Percentiles rank a stretch among this genome's conserved stretches.
phyloP scores from a whole-genome alignment of 768 basidiomycete genomes.

The Brasilioporus rufonigricans region DNA sequence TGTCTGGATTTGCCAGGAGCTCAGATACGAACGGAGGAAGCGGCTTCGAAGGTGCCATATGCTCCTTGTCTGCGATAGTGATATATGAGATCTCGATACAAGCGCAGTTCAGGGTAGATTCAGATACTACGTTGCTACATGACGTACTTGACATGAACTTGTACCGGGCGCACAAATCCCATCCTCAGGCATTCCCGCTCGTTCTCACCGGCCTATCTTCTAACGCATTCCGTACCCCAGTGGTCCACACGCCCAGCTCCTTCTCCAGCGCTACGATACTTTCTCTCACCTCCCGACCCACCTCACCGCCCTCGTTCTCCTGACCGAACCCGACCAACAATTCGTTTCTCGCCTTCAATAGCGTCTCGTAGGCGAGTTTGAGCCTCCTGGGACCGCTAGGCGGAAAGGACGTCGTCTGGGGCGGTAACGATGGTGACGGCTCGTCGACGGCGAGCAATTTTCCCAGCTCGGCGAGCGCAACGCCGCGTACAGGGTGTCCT shows the following conservation, averaged over 20 bases:
- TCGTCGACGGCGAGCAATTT: conserved; percentile 82
- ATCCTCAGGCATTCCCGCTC: not conserved
- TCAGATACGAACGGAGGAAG: too few relatives aligned
- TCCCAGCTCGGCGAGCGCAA: conserved; percentile 76
- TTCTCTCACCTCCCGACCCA: conserved; percentile 62
- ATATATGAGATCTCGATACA: too few relatives aligned
- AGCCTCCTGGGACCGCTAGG: conserved; percentile 67
- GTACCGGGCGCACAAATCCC: not conserved
- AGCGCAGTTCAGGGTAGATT: too few relatives aligned
- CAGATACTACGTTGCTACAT: not conserved
- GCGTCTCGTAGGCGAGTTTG: conserved; percentile 59
- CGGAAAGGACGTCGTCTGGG: conserved; percentile 43
- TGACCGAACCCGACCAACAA: conserved; percentile 70
- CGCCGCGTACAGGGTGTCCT: conserved; percentile 76
- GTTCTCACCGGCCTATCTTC: conserved; percentile 35
- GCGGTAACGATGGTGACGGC: conserved; percentile 39
- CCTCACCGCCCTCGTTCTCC: conserved; percentile 66
- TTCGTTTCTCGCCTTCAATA: conserved; percentile 60
- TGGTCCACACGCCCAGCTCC: conserved; percentile 70
- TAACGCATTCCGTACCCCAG: conserved; percentile 56
- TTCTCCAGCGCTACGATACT: conserved; percentile 60
- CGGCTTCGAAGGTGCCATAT: too few relatives aligned
- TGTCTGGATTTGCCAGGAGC: too few relatives aligned
- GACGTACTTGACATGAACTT: not conserved
- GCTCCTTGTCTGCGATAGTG: too few relatives aligned